Percentiles rank a stretch among this genome's conserved stretches.
These are phyloP conservation scores for Hymenochaete sp. DNA, from an alignment of 1,284 basidiomycete genomes.

Conservation along the genomic window DNA sequence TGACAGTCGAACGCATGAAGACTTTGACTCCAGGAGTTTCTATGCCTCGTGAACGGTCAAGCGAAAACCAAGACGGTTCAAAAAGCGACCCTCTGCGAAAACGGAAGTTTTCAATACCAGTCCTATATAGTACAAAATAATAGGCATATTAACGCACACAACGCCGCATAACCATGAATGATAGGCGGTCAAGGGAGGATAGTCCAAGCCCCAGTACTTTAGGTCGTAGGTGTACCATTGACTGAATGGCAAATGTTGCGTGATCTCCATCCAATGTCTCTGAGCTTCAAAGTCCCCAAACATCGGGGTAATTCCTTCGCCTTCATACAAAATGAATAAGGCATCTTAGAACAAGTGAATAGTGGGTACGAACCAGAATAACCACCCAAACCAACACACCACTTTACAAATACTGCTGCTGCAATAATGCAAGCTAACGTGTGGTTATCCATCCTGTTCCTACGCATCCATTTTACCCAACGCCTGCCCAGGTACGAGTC, in stretches of 20 bases:
- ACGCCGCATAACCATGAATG: slow-evolving; percentile 73
- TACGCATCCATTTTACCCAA: slow-evolving; percentile 73
- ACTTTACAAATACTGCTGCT: slow-evolving; percentile 51
- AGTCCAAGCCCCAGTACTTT: slow-evolving; percentile 88
- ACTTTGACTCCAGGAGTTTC: slow-evolving; percentile 60
- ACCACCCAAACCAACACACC: slow-evolving; percentile 62
- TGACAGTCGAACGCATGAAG: slow-evolving; percentile 76
- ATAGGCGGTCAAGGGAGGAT: slow-evolving; percentile 88
- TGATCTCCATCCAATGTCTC: slow-evolving; percentile 90
- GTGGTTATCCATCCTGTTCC: slow-evolving; percentile 48
- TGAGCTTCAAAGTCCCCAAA: slow-evolving; percentile 92
- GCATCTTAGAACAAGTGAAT: background rate
- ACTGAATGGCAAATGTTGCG: slow-evolving; percentile 60
- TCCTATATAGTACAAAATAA: background rate
- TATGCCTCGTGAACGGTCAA: slow-evolving; percentile 69
- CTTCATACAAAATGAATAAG: slow-evolving; percentile 29
- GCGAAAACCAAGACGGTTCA: slow-evolving; percentile 66
- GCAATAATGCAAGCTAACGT: slow-evolving; percentile 47
- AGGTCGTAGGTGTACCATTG: slow-evolving; percentile 86
- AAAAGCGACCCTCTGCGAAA: slow-evolving; percentile 52
- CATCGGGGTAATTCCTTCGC: slow-evolving; percentile 67
- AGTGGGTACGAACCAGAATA: slow-evolving; percentile 63
- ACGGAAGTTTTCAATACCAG: slow-evolving; percentile 11
- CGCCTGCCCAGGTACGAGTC: slow-evolving; percentile 40
- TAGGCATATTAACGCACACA: slow-evolving; percentile 38